These are phyloP conservation scores for Purpureocillium takamizusanense DNA, from an alignment of 2,329 filamentous ascomycete species.

Conservation along the genomic window DNA sequence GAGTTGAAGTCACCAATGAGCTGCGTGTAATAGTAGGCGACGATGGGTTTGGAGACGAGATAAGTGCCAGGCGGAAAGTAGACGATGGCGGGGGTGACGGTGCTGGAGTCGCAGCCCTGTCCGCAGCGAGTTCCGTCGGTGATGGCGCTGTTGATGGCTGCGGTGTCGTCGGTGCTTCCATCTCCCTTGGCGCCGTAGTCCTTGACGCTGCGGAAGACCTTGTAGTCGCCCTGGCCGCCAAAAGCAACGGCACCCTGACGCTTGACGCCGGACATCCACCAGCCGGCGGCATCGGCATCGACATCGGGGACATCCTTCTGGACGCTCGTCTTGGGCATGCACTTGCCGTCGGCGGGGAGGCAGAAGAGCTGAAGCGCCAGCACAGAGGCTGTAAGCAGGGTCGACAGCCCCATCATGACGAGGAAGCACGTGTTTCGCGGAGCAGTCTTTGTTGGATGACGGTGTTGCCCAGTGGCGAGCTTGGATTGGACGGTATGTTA, in stretches of 20 bases:
- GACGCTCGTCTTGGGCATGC: slow-evolving; percentile 13
- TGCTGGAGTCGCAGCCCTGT: slow-evolving; percentile 71
- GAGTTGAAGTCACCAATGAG: slow-evolving; percentile 72
- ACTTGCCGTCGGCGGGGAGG: slow-evolving; percentile 21
- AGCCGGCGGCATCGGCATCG: slow-evolving; percentile 34
- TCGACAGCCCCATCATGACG: slow-evolving; percentile 34
- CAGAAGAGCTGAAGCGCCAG: slow-evolving; percentile 34
- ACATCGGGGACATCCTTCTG: slow-evolving; percentile 10
- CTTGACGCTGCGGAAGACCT: slow-evolving; percentile 69
- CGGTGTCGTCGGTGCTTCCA: slow-evolving; percentile 70
- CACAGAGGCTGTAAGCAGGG: slow-evolving; percentile 30
- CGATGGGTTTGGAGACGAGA: slow-evolving; percentile 66
- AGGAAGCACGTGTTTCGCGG: slow-evolving; percentile 20
- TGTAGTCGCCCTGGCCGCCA: slow-evolving; percentile 39
- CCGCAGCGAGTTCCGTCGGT: slow-evolving; percentile 72
- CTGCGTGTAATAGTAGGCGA: slow-evolving; percentile 90
- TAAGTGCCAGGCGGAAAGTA: slow-evolving; percentile 92
- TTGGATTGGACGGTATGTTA: too few species aligned
- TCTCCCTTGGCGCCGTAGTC: slow-evolving; percentile 66
- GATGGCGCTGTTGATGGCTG: slow-evolving; percentile 79
- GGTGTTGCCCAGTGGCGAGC: too few species aligned
- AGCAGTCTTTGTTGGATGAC: not conserved
- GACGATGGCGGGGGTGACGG: slow-evolving; percentile 73
- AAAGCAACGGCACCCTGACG: slow-evolving; percentile 63
- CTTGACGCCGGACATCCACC: slow-evolving; percentile 64